Percentiles rank a stretch among this genome's conserved stretches.
These are phyloP conservation scores for Zygoascus ofunaensis DNA, from an alignment of 805 yeast genomes.

Conservation along the genomic window DNA sequence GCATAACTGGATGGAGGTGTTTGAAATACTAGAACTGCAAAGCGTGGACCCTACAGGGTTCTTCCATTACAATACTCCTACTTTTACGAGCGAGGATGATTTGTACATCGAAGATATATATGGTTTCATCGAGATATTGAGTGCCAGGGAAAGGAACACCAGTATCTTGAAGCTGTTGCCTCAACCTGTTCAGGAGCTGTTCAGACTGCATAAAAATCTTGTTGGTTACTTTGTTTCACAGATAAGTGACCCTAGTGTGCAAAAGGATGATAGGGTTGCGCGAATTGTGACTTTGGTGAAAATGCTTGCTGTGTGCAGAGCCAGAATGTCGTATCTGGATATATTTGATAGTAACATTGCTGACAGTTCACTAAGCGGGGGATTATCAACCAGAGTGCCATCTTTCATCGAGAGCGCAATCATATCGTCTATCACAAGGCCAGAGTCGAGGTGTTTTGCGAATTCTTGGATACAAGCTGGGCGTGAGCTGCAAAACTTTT, in stretches of 20 bases:
- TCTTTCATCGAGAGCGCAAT: conserved; percentile 79
- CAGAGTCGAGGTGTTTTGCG: conserved; percentile 66
- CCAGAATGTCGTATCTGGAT: conserved; percentile 54
- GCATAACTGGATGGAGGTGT: conserved; percentile 72
- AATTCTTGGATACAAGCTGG: conserved; percentile 62
- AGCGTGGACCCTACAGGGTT: conserved; percentile 50
- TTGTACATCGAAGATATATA: conserved; percentile 60
- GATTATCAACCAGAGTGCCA: conserved; percentile 41
- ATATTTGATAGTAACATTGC: conserved; percentile 28
- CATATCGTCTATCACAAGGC: conserved; percentile 62
- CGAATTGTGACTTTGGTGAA: conserved; percentile 62
- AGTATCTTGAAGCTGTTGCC: conserved; percentile 50
- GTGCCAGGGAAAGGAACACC: conserved; percentile 35
- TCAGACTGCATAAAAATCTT: conserved; percentile 59
- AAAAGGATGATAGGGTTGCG: conserved; percentile 50
- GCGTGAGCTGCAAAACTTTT: conserved; percentile 22
- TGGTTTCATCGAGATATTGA: conserved; percentile 55
- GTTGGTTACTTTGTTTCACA: conserved; percentile 56
- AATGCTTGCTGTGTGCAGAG: conserved; percentile 52
- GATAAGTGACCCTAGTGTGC: conserved; percentile 52
- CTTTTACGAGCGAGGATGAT: conserved; percentile 39
- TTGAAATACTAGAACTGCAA: conserved; percentile 63
- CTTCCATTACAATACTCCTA: conserved; percentile 41
- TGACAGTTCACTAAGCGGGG: conserved; percentile 1
- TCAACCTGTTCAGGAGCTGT: conserved; percentile 51